Evolutionary conservation across 257 asterid genomes (phyloP).

Genomic region (Anisodus tanguticus): DNA sequence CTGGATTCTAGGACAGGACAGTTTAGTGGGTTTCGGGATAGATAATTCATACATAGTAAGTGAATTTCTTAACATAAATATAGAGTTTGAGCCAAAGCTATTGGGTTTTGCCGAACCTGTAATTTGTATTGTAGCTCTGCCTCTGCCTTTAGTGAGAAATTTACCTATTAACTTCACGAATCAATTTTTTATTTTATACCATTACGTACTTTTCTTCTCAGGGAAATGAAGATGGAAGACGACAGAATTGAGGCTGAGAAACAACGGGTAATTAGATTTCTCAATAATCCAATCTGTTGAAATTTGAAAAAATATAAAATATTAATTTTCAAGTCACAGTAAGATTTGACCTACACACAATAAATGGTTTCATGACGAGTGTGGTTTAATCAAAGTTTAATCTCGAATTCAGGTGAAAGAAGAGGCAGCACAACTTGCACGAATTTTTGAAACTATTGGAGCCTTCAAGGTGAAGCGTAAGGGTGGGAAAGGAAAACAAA

Average conservation of each 20-base stretch:
- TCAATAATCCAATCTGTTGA: constrained; percentile 1
- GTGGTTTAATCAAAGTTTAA: neutral
- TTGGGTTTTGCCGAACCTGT: no score
- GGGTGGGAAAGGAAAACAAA: constrained; percentile 95
- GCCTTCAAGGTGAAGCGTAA: constrained; percentile 98
- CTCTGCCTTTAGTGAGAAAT: neutral
- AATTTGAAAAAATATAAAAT: neutral
- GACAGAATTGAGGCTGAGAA: constrained; percentile 98
- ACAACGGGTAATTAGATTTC: constrained; percentile 61
- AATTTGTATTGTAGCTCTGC: no score
- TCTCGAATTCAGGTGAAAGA: constrained; percentile 70
- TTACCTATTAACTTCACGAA: neutral
- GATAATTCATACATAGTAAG: no score
- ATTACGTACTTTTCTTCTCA: constrained; percentile 42
- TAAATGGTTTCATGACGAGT: neutral
- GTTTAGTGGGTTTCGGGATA: no score
- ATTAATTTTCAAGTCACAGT: neutral
- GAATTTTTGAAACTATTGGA: constrained; percentile 87
- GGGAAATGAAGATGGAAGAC: constrained; percentile 98
- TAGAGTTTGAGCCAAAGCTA: no score
- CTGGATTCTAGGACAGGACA: no score
- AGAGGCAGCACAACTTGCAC: constrained; percentile 93
- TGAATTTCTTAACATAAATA: no score
- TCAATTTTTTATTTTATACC: neutral
- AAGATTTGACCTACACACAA: neutral